These are phyloP conservation scores for Bryoerythrophyllum caledonicum DNA, from an alignment of 225 moss, liverwort and hornwort species.

Conservation along the genomic window DNA sequence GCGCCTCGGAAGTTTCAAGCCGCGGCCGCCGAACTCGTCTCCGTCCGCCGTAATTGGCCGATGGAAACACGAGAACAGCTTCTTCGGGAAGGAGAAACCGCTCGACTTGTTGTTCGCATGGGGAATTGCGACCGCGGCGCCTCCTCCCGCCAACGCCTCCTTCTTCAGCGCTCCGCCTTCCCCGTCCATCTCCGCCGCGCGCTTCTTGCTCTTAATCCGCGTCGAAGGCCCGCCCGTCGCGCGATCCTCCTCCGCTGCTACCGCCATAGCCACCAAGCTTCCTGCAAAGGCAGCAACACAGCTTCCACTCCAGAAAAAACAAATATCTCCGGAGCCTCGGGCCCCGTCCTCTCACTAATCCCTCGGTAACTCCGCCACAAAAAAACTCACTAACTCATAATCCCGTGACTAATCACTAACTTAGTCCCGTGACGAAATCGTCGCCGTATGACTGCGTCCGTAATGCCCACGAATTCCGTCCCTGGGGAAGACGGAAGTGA, in stretches of 20 bases:
- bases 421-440: too few species aligned
- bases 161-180: background rate
- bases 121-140: slow-evolving; percentile 5
- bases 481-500: background rate
- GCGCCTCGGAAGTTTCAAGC: slow-evolving; percentile 8
- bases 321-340: background rate
- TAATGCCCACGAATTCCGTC: background rate
- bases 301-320: background rate
- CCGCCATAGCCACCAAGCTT: slow-evolving; percentile 37
- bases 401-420: background rate
- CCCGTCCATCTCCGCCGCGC: slow-evolving; percentile 11
- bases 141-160: too few species aligned
- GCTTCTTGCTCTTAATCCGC: slow-evolving; percentile 5
- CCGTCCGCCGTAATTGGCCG: slow-evolving; percentile 15
- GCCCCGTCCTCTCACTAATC: background rate
- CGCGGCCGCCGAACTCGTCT: slow-evolving; percentile 20
- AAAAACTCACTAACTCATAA: background rate
- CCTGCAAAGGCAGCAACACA: background rate
- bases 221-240: background rate
- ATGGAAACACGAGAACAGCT: slow-evolving; percentile 41
- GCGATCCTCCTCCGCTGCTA: slow-evolving; percentile 3
- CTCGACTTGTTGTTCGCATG: slow-evolving; percentile 3
- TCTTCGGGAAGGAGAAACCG: slow-evolving; percentile 40
- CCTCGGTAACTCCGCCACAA: background rate
- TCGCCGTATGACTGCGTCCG: too few species aligned